Percentiles rank a stretch among this genome's conserved stretches.
Conservation (phyloP, 2,329 filamentous ascomycete species). For the Hymenoscyphus infarciens region DNA sequence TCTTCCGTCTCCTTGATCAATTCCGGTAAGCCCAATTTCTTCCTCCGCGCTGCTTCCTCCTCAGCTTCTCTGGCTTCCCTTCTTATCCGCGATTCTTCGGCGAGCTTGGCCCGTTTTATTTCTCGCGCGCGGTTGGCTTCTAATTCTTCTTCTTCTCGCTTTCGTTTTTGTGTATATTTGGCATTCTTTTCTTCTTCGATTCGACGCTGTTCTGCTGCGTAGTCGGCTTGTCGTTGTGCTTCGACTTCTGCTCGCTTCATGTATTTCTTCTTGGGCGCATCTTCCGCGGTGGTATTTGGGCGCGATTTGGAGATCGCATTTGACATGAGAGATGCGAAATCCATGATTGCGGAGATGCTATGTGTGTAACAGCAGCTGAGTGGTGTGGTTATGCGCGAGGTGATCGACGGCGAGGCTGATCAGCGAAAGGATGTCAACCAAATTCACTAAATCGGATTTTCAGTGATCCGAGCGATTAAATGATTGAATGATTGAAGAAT, state of each 20-base stretch:
- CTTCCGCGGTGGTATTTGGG: conserved; percentile 36
- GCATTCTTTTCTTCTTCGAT: conserved; percentile 69
- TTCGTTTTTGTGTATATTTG: conserved; percentile 73
- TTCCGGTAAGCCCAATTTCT: conserved; percentile 77
- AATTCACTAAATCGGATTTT: background rate
- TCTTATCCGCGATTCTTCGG: conserved; percentile 70
- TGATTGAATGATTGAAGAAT: background rate
- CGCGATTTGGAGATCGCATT: conserved; percentile 86
- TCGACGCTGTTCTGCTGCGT: conserved; percentile 75
- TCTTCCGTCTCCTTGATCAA: conserved; percentile 51
- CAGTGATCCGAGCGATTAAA: background rate
- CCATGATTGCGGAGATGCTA: conserved; percentile 58
- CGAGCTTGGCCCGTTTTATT: conserved; percentile 76
- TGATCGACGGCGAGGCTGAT: background rate
- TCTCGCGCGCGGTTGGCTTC: conserved; percentile 66
- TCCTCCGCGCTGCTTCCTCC: conserved; percentile 69
- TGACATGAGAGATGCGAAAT: conserved; percentile 91
- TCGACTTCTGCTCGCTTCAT: conserved; percentile 82
- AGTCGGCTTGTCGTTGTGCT: conserved; percentile 73
- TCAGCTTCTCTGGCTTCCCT: conserved; percentile 70
- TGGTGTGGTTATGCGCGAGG: background rate
- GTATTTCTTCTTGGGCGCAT: conserved; percentile 62
- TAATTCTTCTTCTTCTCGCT: conserved; percentile 80
- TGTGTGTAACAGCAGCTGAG: background rate
- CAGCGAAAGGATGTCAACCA: background rate